Evolutionary conservation across 2,329 filamentous ascomycete species (phyloP), one percentile per base, ranked within the genome.

Genomic region (Trichoderma atroviride): DNA sequence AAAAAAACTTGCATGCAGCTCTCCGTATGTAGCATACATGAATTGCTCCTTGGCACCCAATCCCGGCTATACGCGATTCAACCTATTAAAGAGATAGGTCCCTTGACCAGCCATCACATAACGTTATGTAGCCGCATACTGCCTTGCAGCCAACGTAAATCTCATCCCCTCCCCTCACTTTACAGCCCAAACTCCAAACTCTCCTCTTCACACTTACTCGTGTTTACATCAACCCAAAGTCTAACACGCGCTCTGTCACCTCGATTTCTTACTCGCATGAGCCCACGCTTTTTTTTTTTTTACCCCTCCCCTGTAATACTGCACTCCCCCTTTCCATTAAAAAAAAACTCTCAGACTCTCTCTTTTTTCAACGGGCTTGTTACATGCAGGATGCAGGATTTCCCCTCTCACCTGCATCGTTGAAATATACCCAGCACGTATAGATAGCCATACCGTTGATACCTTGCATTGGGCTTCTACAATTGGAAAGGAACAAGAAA

Each of bases 201-300:
- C 37, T 43, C 40, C 40, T 43, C 40, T 10, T n/a, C 40, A n/a
- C 40, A 43, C 40, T 43, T 43, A 43, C 40, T 43, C 40, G 40
- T 43, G 40, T 19, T n/a, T 43, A 3, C 24, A 22, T 14, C 9
- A 50, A 22, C 58, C 58, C 37, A 60, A 60, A 60, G 37, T 60
- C 37, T 60, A 60, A 60, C 58, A 60, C 58, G 58, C 57, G 43
- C 58, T 24, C 58, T 47, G 27, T 22, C 33, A 14, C 37, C 37
- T 57, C 33, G 19, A 22, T 52, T 52, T 63, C 67, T 69, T 31
- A 69, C 67, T 57, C 67, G 59, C 67, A 69, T 69, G 59, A 69
- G 67, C 59, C 58, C 37, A n/a, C 27, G 52, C 66, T 16, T 43
- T 7, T 16, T 56, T 50, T 27, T 40, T 40, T 5, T 57, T 57